Percentiles rank a stretch among this genome's conserved stretches.
Conservation (phyloP, 2,329 filamentous ascomycete genomes). For the Aspergillus caelatus region DNA sequence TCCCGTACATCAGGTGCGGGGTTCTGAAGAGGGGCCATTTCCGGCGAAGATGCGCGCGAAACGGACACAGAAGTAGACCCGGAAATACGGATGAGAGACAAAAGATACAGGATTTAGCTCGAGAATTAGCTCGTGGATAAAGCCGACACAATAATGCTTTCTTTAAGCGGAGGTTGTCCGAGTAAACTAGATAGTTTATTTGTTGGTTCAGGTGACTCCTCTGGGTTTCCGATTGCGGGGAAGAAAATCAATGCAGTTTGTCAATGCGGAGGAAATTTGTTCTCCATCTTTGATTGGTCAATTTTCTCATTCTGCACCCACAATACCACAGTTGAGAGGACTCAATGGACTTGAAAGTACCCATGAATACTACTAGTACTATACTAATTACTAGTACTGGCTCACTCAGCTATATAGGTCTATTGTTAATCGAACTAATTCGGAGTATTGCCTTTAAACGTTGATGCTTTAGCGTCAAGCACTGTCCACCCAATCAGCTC, state of each 20-base stretch:
- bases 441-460: too few relatives aligned
- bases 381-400: too few relatives aligned
- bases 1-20: slow-evolving; percentile 34
- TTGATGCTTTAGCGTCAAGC: neutral
- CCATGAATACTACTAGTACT: too few relatives aligned
- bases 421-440: too few relatives aligned
- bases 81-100: too few relatives aligned
- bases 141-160: neutral
- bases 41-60: neutral
- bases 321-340: neutral
- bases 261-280: neutral
- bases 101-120: neutral
- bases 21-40: slow-evolving; percentile 12
- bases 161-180: neutral
- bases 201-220: neutral
- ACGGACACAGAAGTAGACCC: neutral
- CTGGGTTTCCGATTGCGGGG: neutral
- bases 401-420: too few relatives aligned
- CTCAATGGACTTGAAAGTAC: too few relatives aligned
- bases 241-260: neutral
- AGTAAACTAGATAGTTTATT: neutral
- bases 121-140: neutral
- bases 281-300: neutral
- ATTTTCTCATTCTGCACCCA: neutral
- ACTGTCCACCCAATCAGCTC: neutral